Evolutionary conservation across 2,329 filamentous ascomycete genomes (phyloP).

Genomic region (Fusarium verticillioides): DNA sequence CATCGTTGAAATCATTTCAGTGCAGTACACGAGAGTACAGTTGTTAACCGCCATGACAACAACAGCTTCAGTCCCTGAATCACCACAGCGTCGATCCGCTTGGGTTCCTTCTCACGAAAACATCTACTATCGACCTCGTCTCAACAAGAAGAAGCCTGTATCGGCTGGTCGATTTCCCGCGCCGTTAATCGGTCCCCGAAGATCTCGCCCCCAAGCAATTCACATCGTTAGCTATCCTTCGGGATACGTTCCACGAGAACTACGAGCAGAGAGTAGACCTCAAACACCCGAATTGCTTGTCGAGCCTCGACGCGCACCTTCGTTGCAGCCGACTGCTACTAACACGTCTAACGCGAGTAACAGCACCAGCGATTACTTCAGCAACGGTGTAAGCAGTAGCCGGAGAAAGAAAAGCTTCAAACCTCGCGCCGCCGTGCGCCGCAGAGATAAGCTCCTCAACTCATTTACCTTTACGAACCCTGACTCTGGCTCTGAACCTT

Average conservation of each 20-base stretch:
- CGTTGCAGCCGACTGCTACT: slow-evolving; percentile 32
- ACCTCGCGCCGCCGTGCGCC: slow-evolving; percentile 13
- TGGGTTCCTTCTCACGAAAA: slow-evolving; percentile 44
- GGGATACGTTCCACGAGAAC: slow-evolving; percentile 58
- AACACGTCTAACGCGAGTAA: slow-evolving; percentile 11
- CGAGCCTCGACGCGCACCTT: slow-evolving; percentile 32
- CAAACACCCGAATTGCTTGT: slow-evolving; percentile 21
- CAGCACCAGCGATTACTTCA: slow-evolving; percentile 4
- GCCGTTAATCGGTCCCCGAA: slow-evolving; percentile 54
- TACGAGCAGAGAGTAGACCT: slow-evolving; percentile 47
- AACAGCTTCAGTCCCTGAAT: slow-evolving; percentile 20
- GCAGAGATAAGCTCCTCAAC: slow-evolving; percentile 32
- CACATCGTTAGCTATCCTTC: slow-evolving; percentile 56
- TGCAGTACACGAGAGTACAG: slow-evolving; percentile 8
- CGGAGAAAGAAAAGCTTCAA: slow-evolving; percentile 41
- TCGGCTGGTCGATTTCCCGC: slow-evolving; percentile 46
- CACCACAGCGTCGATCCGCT: slow-evolving; percentile 36
- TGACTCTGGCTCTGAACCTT: slow-evolving; percentile 22
- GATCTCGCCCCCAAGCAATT: slow-evolving; percentile 55
- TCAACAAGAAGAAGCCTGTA: slow-evolving; percentile 40
- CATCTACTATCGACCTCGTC: slow-evolving; percentile 44
- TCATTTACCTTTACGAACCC: slow-evolving; percentile 15
- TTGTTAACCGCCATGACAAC: slow-evolving; percentile 44
- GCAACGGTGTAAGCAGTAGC: slow-evolving; percentile 20
- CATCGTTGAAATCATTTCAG: slow-evolving; percentile 5